Evolutionary conservation across 2,329 filamentous ascomycete species (phyloP), one percentile per base, ranked within the genome.

Genomic region (Mycosphaerella sp.): DNA sequence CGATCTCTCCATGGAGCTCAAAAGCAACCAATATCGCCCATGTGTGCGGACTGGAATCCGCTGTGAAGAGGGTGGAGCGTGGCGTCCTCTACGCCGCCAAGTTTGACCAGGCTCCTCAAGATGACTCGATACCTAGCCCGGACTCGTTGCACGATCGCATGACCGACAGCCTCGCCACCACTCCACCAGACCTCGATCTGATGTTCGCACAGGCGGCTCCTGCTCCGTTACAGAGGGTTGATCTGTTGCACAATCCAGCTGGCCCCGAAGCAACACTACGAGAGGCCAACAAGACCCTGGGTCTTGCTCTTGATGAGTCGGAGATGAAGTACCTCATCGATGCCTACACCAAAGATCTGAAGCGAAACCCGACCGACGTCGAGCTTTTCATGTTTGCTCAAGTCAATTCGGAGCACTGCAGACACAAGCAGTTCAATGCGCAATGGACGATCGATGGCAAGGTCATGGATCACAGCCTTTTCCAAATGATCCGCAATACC

Each of bases 371-470:
- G 1, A 85, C 90, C 57, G 93, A 97, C 69, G 88, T 97, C 43
- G 93, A 98, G 74, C 79, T 97, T 21, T 97, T 97, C 78, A 97
- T 97, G 93, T 98, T 97, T 71, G 92, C 92, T 12, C 93, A 98
- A 74, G 92, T 98, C 70, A 97, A 97, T 76, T 97, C 92, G 2
- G 93, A 98, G 78, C 92, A 97, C 73, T 95, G 82, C 67, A 74
- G 82, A 55, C 82, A 85, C 69, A 95, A 96, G 77, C 87, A 95
- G 65, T 98, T 98, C 80, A 98, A 98, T 72, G 91, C 93, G 29
- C 85, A 84, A 55, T 98, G 93, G 89, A 93, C 85, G 12, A 95
- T 98, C 64, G 91, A 98, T 69, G 91, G 91, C 49, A 78, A 86
- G 62, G 75, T 79, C 60, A 93, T 91, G 79, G 79, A 82, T 44